A percentile compares a stretch with the other conserved stretches of the same genome.
These are phyloP conservation scores for Gremmenia infestans DNA, from an alignment of 2,329 filamentous ascomycete species.

Conservation along the genomic window DNA sequence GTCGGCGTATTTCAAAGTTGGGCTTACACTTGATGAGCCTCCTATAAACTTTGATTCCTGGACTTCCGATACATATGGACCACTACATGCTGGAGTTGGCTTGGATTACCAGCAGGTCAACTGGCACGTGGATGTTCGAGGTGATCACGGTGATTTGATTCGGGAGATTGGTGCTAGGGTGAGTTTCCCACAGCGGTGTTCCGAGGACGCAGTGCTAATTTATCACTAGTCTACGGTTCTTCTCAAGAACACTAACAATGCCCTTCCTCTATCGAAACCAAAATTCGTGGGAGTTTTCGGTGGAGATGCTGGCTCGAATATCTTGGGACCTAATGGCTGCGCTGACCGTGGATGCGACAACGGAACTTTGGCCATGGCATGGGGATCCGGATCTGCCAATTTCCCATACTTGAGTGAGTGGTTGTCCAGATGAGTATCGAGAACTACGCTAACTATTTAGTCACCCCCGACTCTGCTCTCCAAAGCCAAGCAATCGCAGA, in stretches of 20 bases:
- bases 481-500: constrained; percentile 58
- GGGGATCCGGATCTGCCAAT: constrained; percentile 70
- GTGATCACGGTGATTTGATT: constrained; percentile 66
- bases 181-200: not conserved
- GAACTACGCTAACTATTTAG: constrained; percentile 12
- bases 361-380: constrained; percentile 68
- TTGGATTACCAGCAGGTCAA: constrained; percentile 66
- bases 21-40: constrained; percentile 42
- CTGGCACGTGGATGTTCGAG: constrained; percentile 77
- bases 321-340: constrained; percentile 68
- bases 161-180: constrained; percentile 70
- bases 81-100: constrained; percentile 56
- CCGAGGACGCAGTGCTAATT: not conserved
- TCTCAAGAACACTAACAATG: constrained; percentile 72
- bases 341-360: constrained; percentile 56
- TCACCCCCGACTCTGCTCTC: constrained; percentile 70
- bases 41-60: constrained; percentile 83
- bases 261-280: constrained; percentile 73
- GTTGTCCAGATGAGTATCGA: not conserved
- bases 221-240: constrained; percentile 60
- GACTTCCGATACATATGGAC: constrained; percentile 72
- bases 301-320: constrained; percentile 73
- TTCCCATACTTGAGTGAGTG: constrained; percentile 61
- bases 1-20: constrained; percentile 64
- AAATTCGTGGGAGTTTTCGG: constrained; percentile 74